Conservation (phyloP, 2,329 filamentous ascomycete species). For the Bipolaris victoriae region DNA sequence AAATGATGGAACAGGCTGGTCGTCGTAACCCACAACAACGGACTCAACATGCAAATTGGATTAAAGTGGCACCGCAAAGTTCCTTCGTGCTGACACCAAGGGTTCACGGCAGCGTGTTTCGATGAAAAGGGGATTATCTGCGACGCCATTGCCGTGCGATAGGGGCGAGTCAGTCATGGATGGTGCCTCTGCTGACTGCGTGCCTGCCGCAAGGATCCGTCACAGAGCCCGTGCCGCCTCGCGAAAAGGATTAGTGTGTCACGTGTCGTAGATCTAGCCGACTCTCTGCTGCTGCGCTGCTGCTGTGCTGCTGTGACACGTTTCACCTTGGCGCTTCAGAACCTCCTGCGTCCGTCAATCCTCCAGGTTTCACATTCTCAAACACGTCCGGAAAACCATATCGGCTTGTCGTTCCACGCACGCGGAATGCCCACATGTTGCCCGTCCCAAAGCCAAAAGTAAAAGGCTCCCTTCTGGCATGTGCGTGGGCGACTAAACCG, state of each 20-base stretch:
- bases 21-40: not conserved
- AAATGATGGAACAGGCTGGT: not conserved
- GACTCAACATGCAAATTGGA: not conserved
- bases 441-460: not conserved
- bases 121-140: conserved; percentile 19
- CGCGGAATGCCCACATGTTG: too few relatives aligned
- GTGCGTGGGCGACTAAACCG: not conserved
- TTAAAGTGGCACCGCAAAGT: conserved; percentile 4
- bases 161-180: conserved; percentile 20
- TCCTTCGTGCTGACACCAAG: conserved; percentile 2
- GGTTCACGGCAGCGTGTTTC: conserved; percentile 7
- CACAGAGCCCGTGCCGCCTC: conserved; percentile 11
- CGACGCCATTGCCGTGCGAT: conserved; percentile 18
- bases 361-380: conserved; percentile 18
- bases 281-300: not conserved
- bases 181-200: conserved; percentile 11
- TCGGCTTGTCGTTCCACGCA: not conserved
- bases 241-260: conserved; percentile 16
- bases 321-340: conserved; percentile 29
- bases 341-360: conserved; percentile 16
- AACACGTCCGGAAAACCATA: conserved; percentile 20
- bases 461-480: not conserved
- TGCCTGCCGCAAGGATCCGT: conserved; percentile 15
- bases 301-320: conserved; percentile 3
- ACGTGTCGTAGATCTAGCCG: conserved; percentile 16